Evolutionary conservation across 2,329 filamentous ascomycete genomes (phyloP), one percentile per base, ranked within the genome.

Genomic region (Sordariomycetes sp.): DNA sequence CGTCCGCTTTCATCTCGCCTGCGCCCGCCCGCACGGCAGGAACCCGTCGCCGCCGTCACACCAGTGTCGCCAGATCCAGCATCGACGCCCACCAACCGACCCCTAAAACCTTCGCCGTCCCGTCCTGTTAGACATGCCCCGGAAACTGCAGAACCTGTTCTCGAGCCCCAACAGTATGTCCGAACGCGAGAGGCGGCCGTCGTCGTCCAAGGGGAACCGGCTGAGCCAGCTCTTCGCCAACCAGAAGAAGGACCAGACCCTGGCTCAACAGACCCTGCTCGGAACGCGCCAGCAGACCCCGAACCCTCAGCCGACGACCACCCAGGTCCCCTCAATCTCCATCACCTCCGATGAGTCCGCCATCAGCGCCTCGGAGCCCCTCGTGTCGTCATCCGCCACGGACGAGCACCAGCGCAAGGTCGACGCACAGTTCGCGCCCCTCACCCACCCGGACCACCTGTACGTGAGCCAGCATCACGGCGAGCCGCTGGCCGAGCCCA

Each of bases 401-500:
- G 91, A 97, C 72, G 80, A 85, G 53, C 82, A 82, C 61, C 80
- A 90, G 69, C 85, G 85, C 59, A 86, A 84, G 67, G 81, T 86
- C 64, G 89, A 97, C 66, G 87, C 92, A 39, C 90, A 97, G 67
- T 99, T 97, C 66, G 94, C 88, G 13, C 92, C 92, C 17, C 77
- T 97, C 54, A 79, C 85, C 62, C 86, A 89, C 62, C 81, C 84
- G 55, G 86, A 80, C 65, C 92, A 99, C 72, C 81, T 89, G 67
- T 96, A 96, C 74, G 85, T 88, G 61, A 96, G 91, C 77, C 84
- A 87, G 70, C 90, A 95, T 69, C 84, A 87, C 60, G 92, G 91
- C 63, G 82, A 84, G 64, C 81, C 86, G 45, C 86, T 97, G 59
- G 84, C 85, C 52, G 82, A 90, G 42, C 91, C 92, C 5, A 76